phyloP scores from a whole-genome alignment of 768 basidiomycete genomes.

The Gautieria morchelliformis region DNA sequence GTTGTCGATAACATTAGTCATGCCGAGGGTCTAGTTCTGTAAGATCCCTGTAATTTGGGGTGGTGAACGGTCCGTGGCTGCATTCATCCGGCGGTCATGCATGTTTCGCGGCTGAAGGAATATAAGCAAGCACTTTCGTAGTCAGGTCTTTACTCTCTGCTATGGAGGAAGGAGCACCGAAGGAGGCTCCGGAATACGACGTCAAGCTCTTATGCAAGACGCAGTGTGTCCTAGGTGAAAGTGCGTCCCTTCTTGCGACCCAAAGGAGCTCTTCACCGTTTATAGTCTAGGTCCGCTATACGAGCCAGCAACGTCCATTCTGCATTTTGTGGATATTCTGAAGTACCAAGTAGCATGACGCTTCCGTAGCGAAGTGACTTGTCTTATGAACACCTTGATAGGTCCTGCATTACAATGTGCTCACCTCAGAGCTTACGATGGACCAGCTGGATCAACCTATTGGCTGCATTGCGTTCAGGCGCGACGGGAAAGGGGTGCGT shows the following conservation, averaged over 20 bases:
- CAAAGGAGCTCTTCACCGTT: not conserved
- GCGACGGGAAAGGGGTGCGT: conserved; percentile 35
- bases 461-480: conserved; percentile 48
- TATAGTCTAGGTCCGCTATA: conserved; percentile 46
- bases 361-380: not conserved
- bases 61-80: no score
- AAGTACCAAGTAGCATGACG: conserved; percentile 35
- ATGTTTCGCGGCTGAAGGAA: no score
- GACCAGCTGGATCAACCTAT: conserved; percentile 48
- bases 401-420: conserved; percentile 45
- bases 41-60: no score
- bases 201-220: conserved; percentile 1
- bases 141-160: no score
- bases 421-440: conserved; percentile 27
- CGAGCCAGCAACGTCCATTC: conserved; percentile 38
- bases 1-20: no score
- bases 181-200: not conserved
- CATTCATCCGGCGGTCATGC: no score
- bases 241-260: not conserved
- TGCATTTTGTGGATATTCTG: conserved; percentile 64
- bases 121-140: no score
- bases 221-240: conserved; percentile 7
- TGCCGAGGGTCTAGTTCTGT: no score
- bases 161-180: no score
- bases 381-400: conserved; percentile 15